A percentile compares a stretch with the other conserved stretches of the same genome.
phyloP scores from a whole-genome alignment of 345 rosid species.

The Arabidopsis suecica region DNA sequence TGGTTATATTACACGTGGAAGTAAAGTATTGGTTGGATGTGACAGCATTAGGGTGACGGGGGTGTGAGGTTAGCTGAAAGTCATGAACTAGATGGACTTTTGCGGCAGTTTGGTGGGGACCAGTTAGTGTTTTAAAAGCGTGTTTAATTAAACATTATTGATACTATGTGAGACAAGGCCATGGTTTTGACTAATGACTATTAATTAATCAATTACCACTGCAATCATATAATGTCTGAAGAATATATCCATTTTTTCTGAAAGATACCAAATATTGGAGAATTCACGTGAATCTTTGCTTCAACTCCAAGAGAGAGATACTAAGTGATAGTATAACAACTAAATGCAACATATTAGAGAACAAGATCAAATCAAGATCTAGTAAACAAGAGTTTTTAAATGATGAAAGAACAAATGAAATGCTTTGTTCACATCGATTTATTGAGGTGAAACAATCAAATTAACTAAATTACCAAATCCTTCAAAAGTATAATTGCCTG shows the following conservation, averaged over 20 bases:
- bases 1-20: conserved; percentile 23
- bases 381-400: not conserved
- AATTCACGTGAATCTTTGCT: conserved; percentile 29
- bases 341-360: not conserved
- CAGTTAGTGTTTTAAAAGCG: conserved; percentile 27
- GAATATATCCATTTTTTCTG: not conserved
- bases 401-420: not conserved
- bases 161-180: not conserved
- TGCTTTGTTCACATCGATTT: not conserved
- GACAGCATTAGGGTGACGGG: conserved; percentile 25
- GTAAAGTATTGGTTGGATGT: not conserved
- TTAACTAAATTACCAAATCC: not conserved
- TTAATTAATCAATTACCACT: not conserved
- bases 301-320: not conserved
- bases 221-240: conserved; percentile 1
- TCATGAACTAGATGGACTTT: conserved; percentile 27
- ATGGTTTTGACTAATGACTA: not conserved
- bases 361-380: not conserved
- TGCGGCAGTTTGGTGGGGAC: conserved; percentile 32
- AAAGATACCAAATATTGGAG: conserved; percentile 23
- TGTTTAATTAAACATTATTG: conserved; percentile 6
- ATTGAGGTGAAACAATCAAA: conserved; percentile 22
- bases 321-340: not conserved
- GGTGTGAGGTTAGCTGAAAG: conserved; percentile 35
- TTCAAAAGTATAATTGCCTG: conserved; percentile 56